phyloP scores from a whole-genome alignment of 2,329 filamentous ascomycete genomes.

The Nigrospora oryzae region DNA sequence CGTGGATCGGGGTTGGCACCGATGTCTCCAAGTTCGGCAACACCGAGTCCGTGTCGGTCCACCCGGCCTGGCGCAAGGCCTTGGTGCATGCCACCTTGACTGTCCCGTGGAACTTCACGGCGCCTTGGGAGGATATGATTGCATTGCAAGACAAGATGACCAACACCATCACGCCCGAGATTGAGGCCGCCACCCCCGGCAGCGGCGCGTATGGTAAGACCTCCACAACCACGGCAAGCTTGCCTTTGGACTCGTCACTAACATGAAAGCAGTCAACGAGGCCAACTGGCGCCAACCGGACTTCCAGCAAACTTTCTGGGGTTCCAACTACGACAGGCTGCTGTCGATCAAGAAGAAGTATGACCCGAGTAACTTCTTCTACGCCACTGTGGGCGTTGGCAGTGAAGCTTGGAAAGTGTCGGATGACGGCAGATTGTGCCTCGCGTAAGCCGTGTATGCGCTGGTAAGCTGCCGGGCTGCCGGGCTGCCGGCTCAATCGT shows the following conservation, averaged over 20 bases:
- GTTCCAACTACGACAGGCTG: constrained; percentile 1
- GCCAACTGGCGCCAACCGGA: constrained; percentile 25
- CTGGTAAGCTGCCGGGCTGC: too few species aligned
- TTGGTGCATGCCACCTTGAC: constrained; percentile 11
- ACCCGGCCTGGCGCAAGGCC: constrained; percentile 24
- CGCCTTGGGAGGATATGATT: constrained; percentile 12
- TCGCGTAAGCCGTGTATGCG: not conserved
- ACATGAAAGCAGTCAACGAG: constrained; percentile 24
- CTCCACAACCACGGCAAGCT: too few species aligned
- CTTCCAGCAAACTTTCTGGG: constrained; percentile 21
- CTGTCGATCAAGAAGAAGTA: not conserved
- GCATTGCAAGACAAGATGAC: constrained; percentile 19
- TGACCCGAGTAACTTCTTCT: constrained; percentile 1
- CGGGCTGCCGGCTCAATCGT: too few species aligned
- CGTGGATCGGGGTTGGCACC: constrained; percentile 20
- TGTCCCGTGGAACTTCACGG: constrained; percentile 12
- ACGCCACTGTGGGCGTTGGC: not conserved
- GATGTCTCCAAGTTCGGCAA: constrained; percentile 16
- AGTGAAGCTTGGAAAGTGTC: constrained; percentile 1
- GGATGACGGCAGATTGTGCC: not conserved
- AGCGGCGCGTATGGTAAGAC: constrained; percentile 15
- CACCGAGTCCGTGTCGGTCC: constrained; percentile 18
- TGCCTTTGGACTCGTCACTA: too few species aligned
- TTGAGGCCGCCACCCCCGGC: constrained; percentile 14
- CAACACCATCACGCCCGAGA: constrained; percentile 16